phyloP scores from a whole-genome alignment of 495 filamentous ascomycete genomes.

The Platismatia glauca region DNA sequence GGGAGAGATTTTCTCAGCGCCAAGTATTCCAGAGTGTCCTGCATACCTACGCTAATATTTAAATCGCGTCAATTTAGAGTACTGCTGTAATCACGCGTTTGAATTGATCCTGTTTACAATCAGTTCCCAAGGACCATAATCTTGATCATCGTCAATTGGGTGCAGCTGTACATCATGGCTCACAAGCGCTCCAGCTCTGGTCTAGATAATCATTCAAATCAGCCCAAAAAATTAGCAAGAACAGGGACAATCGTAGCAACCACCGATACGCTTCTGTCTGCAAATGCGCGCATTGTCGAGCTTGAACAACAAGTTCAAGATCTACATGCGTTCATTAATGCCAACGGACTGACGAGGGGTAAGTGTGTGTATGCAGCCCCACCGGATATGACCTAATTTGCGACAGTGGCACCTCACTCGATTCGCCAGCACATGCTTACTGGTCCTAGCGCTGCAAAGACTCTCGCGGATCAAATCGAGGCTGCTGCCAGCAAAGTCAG shows the following conservation, averaged over 20 bases:
- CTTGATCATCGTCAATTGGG: neutral
- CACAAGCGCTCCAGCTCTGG: neutral
- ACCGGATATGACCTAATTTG: neutral
- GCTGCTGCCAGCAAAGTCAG: neutral
- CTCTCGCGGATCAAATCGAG: neutral
- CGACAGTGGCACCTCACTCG: neutral
- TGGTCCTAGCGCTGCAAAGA: neutral
- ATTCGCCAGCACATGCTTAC: neutral
- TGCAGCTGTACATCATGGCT: neutral
- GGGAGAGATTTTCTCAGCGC: too few species aligned
- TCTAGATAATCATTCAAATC: neutral
- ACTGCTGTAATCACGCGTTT: too few species aligned
- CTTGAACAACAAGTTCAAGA: neutral
- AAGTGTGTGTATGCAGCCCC: neutral
- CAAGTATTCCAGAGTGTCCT: too few species aligned
- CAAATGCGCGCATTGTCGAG: constrained; percentile 5
- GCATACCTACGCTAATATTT: too few species aligned
- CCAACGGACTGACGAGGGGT: neutral
- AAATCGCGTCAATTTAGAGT: too few species aligned
- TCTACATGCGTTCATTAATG: constrained; percentile 1
- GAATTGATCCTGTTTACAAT: too few species aligned
- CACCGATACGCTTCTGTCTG: neutral
- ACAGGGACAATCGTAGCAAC: neutral
- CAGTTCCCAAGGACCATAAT: neutral
- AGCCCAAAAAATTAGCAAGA: neutral